Evolutionary conservation across 2,329 filamentous ascomycete species (phyloP), one percentile per base, ranked within the genome.

Genomic region (Metarhizium rileyi): DNA sequence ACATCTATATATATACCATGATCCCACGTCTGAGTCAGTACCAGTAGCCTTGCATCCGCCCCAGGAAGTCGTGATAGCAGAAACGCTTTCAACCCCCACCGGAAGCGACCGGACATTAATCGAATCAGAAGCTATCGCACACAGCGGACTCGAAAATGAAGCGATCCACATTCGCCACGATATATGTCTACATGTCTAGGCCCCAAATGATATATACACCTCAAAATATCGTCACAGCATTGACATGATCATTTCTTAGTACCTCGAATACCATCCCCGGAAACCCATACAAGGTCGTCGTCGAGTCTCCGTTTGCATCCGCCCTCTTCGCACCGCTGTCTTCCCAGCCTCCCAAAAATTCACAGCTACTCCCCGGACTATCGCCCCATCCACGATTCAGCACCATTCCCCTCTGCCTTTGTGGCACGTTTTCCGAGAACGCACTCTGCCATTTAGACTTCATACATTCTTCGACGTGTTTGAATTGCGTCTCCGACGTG

Each of bases 221-320:
- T 78, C 64, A 95, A 71, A 90, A 95, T 23, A 95, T 83, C 9
- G 91, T 97, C 64, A 97, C 73, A 25, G 87, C 86, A 66, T 89
- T 94, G 23, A 98, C 87, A 53, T 82, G 84, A 4, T 87, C 90
- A 62, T 95, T 96, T 80, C 87, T 90, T 66, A 97, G 69, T 26
- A 98, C 91, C 69, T 98, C 93, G 70, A 98, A 97, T 44, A 96
- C 81, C 66, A 97, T 70, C 0, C 93, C 91, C 0, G 93, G 91
- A 61, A 96, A 96, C 1, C 91, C 90, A 70, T 89, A 97, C 26
- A 98, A 69, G 53, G 90, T 91, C 16, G 90, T 95, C 50, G 78
- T 81, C 52, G 78, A 78, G 57, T 81, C 78, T 36, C 77, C 75
- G 42, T 65, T 73, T 3, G 73, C 69, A 43, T 76, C 83, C 62